Evolutionary conservation across 1,139 yeast genomes (phyloP).

Genomic region (Magnusiomyces paraingens): DNA sequence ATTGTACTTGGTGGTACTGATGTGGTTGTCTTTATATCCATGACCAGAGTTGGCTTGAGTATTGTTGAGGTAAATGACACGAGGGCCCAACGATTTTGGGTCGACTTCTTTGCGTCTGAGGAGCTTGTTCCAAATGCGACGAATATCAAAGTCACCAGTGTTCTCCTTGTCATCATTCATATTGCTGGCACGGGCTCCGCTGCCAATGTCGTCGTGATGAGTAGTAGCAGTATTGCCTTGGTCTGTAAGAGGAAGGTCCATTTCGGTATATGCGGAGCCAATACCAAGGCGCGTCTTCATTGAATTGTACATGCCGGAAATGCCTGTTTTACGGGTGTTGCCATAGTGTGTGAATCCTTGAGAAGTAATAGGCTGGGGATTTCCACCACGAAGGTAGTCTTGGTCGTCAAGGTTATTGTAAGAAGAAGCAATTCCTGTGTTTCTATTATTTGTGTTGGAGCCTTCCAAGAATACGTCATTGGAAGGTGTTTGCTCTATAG

Average conservation of each 20-base stretch:
- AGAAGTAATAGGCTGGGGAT: not conserved
- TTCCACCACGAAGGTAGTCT: conserved; percentile 7
- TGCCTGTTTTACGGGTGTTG: conserved; percentile 18
- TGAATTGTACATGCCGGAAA: conserved; percentile 27
- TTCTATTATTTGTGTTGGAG: not conserved
- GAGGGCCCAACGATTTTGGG: conserved; percentile 45
- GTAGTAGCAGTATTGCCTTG: conserved; percentile 11
- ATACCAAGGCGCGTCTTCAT: conserved; percentile 29
- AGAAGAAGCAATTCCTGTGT: not conserved
- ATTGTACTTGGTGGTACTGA: conserved; percentile 96
- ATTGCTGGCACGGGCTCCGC: conserved; percentile 19
- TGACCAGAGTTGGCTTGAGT: conserved; percentile 44
- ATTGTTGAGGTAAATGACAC: conserved; percentile 66
- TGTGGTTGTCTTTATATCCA: conserved; percentile 73
- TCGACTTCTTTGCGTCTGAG: conserved; percentile 35
- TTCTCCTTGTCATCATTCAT: conserved; percentile 15
- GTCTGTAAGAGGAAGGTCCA: conserved; percentile 33
- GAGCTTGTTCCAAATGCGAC: conserved; percentile 45
- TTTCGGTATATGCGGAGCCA: conserved; percentile 28
- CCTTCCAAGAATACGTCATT: conserved; percentile 3
- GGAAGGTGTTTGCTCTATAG: conserved; percentile 12
- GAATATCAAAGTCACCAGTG: conserved; percentile 48
- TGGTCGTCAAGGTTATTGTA: conserved; percentile 12
- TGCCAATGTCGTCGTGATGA: conserved; percentile 11
- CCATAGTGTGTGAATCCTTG: conserved; percentile 12